Percentiles rank a stretch among this genome's conserved stretches.
phyloP scores from a whole-genome alignment of 2,329 filamentous ascomycete genomes.

The Penicillium sp. region DNA sequence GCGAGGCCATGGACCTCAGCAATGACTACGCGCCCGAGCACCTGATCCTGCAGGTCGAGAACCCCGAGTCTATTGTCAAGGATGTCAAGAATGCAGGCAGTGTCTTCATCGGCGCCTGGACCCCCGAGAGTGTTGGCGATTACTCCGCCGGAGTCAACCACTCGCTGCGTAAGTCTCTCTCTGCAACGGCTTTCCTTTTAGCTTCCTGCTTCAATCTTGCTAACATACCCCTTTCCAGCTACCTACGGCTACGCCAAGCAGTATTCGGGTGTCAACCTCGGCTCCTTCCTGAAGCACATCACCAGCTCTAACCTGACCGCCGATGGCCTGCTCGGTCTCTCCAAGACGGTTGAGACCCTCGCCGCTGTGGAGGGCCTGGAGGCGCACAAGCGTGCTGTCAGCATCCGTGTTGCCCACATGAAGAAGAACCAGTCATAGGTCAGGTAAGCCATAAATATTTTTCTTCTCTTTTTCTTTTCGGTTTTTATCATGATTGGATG shows the following conservation, averaged over 20 bases:
- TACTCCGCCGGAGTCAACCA: constrained; percentile 98
- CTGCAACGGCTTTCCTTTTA: background rate
- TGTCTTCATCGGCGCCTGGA: constrained; percentile 95
- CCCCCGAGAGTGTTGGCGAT: constrained; percentile 94
- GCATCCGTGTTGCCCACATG: constrained; percentile 56
- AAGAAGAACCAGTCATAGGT: constrained; percentile 26
- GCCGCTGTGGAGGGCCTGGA: constrained; percentile 93
- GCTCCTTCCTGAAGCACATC: constrained; percentile 96
- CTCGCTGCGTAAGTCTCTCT: constrained; percentile 73
- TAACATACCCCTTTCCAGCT: constrained; percentile 52
- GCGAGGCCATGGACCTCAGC: constrained; percentile 75
- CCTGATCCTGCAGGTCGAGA: constrained; percentile 81
- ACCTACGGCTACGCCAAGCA: constrained; percentile 98
- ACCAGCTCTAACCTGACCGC: constrained; percentile 87
- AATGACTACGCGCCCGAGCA: constrained; percentile 97
- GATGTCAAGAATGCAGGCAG: constrained; percentile 90
- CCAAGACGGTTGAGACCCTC: constrained; percentile 87
- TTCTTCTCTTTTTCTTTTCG: background rate
- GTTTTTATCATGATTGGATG: constrained; percentile 21
- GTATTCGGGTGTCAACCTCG: constrained; percentile 95
- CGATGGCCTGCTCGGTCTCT: constrained; percentile 80
- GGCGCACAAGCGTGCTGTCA: constrained; percentile 76
- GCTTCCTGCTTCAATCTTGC: background rate
- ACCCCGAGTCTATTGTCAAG: constrained; percentile 71
- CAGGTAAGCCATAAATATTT: background rate